A percentile compares a stretch with the other conserved stretches of the same genome.
phyloP scores from a whole-genome alignment of 202 grass and related monocot species.

The Dendrocalamus latiflorus region DNA sequence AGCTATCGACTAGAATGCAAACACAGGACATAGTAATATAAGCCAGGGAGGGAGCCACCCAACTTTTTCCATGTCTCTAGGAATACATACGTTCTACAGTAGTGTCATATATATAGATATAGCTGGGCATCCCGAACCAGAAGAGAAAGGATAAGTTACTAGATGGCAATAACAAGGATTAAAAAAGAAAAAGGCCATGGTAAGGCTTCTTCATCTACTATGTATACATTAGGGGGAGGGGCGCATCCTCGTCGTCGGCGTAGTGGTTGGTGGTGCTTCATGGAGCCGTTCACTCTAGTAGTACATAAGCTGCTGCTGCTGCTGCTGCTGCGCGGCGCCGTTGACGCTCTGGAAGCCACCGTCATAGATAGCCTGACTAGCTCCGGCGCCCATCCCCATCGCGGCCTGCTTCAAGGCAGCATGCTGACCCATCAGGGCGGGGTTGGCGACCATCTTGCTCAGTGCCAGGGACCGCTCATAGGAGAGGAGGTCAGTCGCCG shows the following conservation, averaged over 20 bases:
- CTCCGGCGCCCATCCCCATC: conserved; percentile 56
- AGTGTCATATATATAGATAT: conserved; percentile 10
- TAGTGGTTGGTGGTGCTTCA: neutral
- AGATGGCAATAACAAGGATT: neutral
- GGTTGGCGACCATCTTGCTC: conserved; percentile 62
- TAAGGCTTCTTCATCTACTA: conserved; percentile 28
- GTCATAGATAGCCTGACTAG: conserved; percentile 70
- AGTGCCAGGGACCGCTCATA: conserved; percentile 71
- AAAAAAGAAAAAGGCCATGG: neutral
- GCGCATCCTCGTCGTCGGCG: conserved; percentile 1
- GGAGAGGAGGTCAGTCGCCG: conserved; percentile 54
- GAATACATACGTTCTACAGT: conserved; percentile 16
- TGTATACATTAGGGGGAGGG: conserved; percentile 25
- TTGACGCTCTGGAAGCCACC: conserved; percentile 60
- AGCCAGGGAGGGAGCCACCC: neutral
- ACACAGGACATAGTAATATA: neutral
- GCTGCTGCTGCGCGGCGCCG: conserved; percentile 46
- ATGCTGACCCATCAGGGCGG: conserved; percentile 61
- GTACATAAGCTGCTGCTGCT: conserved; percentile 67
- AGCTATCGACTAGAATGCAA: neutral
- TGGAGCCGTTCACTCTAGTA: conserved; percentile 20
- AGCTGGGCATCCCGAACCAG: neutral
- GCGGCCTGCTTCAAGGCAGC: conserved; percentile 51
- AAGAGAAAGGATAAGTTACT: conserved; percentile 19
- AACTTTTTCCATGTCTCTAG: neutral